These are phyloP conservation scores for Pueraria montana DNA, from an alignment of 306 rosid species.

Conservation along the genomic window DNA sequence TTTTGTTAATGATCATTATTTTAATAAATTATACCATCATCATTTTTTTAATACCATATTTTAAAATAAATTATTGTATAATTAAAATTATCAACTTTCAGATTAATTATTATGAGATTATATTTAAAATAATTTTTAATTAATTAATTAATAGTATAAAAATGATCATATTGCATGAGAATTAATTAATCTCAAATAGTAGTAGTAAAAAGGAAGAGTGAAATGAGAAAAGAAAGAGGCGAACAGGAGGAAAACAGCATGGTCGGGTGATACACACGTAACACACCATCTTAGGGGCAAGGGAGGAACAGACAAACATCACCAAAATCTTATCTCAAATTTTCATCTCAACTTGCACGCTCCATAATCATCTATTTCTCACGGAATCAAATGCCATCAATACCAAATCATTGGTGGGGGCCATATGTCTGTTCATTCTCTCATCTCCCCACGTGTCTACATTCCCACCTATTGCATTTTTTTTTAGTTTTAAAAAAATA, in stretches of 20 bases:
- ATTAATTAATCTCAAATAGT: too few relatives aligned
- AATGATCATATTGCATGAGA: too few relatives aligned
- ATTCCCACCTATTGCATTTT: conserved; percentile 3
- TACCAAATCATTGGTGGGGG: conserved; percentile 78
- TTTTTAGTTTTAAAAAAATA: not conserved
- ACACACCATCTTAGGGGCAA: conserved; percentile 2
- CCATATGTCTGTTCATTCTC: conserved; percentile 47
- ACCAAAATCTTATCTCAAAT: conserved; percentile 59
- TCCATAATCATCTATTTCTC: conserved; percentile 60
- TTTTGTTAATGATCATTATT: too few relatives aligned
- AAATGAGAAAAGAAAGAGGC: not conserved
- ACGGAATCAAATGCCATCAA: conserved; percentile 75
- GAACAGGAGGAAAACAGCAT: conserved; percentile 18
- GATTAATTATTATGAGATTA: too few relatives aligned
- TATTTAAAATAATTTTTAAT: too few relatives aligned
- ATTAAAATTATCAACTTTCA: too few relatives aligned
- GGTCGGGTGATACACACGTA: conserved; percentile 63
- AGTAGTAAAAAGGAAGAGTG: not conserved
- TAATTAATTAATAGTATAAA: too few relatives aligned
- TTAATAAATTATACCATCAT: too few relatives aligned
- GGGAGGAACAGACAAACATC: conserved; percentile 24
- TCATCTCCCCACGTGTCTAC: conserved; percentile 57
- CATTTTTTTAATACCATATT: too few relatives aligned
- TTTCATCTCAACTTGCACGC: conserved; percentile 60
- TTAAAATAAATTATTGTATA: too few relatives aligned